Evolutionary conservation across 805 yeast species (phyloP), one percentile per base, ranked within the genome.

Genomic region (Ogataea nakhonphanomensis): DNA sequence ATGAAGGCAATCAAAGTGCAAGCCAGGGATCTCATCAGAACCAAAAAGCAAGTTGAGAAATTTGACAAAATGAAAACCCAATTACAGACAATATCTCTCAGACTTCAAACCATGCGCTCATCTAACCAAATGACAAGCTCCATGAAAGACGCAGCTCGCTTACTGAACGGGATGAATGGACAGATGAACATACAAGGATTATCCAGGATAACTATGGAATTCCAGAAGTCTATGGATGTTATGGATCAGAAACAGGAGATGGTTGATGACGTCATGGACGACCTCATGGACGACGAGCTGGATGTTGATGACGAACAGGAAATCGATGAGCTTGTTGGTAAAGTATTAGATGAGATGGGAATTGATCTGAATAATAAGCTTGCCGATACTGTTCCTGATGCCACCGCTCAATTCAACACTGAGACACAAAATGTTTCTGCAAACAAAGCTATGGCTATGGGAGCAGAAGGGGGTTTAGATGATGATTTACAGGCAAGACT

Each of bases 221-320:
- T 93, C 62, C 95, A 93, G 56, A 80, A 78, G 55, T 95, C 91
- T 57, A 87, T 85, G 63, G 99, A 95, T 59, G 69, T 95, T 53
- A 93, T 93, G 98, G 97, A 91, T 62, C 99, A 93, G 66, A 82
- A 95, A 57, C 98, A 95, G 63, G 99, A 95, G 61, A 87, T 95
- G 78, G 93, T 93, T 84, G 99, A 93, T 59, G 99, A 93, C 59
- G 95, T 96, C 13, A 83, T 93, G 54, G 99, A 93, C 59, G 96
- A 91, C 61, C 85, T 93, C 13, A 88, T 93, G 93, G 95, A 84
- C 39, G 88, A 82, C 55, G 97, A 87, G 54, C 79, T 86, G 43
- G 84, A 81, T 50, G 88, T 76, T 17, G 95, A 85, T 45, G 95
- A 84, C 48, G 69, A 65, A 43, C 93, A 84, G 50, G 95, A 90